Conservation (phyloP, 2,329 filamentous ascomycete genomes). For the Tolypocladium inflatum region DNA sequence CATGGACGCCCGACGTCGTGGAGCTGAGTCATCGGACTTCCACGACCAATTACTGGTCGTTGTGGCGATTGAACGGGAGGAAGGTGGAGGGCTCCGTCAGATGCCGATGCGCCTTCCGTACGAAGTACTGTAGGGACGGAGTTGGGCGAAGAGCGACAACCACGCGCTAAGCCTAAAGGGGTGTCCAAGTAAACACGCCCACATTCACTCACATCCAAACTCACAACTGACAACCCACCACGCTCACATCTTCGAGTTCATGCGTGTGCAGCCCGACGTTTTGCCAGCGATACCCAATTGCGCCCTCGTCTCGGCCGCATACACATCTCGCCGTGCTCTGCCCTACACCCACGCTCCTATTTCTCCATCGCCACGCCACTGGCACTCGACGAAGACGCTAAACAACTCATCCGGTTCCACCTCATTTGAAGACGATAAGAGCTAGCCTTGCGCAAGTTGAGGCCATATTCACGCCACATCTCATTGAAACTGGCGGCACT, state of each 20-base stretch:
- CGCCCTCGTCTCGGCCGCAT: no score
- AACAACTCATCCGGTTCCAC: not conserved
- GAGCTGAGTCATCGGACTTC: not conserved
- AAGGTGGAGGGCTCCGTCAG: not conserved
- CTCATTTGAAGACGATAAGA: not conserved
- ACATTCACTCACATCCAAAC: not conserved
- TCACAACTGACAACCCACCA: not conserved
- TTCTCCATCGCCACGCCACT: not conserved
- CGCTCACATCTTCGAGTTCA: not conserved
- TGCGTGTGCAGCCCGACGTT: not conserved
- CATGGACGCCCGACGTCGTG: not conserved
- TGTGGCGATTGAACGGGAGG: not conserved
- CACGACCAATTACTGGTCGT: not conserved
- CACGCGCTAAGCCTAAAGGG: not conserved
- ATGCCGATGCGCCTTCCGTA: not conserved
- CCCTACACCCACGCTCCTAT: not conserved
- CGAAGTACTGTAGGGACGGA: not conserved
- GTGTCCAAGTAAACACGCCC: not conserved
- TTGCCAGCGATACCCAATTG: no score
- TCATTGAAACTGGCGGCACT: not conserved
- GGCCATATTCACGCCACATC: not conserved
- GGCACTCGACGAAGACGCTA: not conserved
- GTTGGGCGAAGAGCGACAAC: not conserved
- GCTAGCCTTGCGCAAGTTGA: no score
- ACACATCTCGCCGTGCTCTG: not conserved